Conservation (phyloP, 306 rosid genomes). For the Prunus davidiana region DNA sequence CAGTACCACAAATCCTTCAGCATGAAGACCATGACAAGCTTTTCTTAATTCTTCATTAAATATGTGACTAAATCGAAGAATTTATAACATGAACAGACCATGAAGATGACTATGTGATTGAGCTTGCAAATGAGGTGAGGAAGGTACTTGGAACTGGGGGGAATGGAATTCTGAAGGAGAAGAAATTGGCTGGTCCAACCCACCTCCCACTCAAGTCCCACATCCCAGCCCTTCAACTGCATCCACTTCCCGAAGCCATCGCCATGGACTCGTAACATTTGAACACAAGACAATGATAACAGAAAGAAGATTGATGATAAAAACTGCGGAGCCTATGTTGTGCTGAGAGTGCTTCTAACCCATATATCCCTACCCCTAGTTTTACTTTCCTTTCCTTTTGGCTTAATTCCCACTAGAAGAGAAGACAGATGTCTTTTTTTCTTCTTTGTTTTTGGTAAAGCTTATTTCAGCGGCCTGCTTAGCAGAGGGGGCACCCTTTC, state of each 20-base stretch:
- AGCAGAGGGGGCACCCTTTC: background rate
- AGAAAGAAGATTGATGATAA: constrained; percentile 11
- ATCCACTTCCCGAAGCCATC: constrained; percentile 68
- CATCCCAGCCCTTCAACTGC: constrained; percentile 53
- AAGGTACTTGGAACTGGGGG: constrained; percentile 57
- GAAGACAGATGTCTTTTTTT: background rate
- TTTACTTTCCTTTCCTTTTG: background rate
- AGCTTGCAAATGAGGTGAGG: constrained; percentile 91
- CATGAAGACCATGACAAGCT: background rate
- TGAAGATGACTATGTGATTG: constrained; percentile 78
- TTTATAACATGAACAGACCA: constrained; percentile 50
- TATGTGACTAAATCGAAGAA: background rate
- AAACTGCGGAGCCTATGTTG: background rate
- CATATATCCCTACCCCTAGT: background rate
- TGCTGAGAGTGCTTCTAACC: constrained; percentile 24
- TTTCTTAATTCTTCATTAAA: background rate
- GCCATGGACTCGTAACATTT: constrained; percentile 51
- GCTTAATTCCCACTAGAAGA: background rate
- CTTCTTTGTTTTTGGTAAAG: background rate
- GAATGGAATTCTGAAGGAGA: constrained; percentile 45
- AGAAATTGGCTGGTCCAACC: constrained; percentile 38
- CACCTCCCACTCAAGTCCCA: constrained; percentile 55
- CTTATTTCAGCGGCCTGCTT: background rate
- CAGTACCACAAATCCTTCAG: background rate
- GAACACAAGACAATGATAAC: background rate